Evolutionary conservation across 2,329 filamentous ascomycete species (phyloP).

Genomic region (Neopestalotiopsis sp.): DNA sequence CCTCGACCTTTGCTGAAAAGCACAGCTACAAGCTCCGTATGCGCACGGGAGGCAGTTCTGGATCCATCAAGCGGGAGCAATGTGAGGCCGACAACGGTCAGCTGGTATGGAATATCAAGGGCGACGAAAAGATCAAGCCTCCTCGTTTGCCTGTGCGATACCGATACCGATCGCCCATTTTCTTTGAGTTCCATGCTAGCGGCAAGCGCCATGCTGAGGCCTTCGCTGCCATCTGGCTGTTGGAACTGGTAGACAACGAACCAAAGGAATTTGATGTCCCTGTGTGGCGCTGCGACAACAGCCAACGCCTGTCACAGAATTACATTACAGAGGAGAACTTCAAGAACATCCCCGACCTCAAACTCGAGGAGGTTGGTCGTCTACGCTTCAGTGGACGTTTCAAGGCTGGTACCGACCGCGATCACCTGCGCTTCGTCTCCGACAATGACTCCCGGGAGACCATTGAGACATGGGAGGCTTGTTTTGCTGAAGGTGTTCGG

Average conservation of each 20-base stretch:
- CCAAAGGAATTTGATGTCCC: slow-evolving; percentile 82
- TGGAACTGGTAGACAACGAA: slow-evolving; percentile 82
- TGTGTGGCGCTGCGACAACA: slow-evolving; percentile 82
- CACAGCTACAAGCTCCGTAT: slow-evolving; percentile 77
- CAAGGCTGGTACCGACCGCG: slow-evolving; percentile 87
- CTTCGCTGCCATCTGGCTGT: slow-evolving; percentile 84
- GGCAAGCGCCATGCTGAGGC: slow-evolving; percentile 74
- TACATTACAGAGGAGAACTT: slow-evolving; percentile 86
- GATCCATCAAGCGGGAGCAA: slow-evolving; percentile 66
- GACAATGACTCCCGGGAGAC: slow-evolving; percentile 92
- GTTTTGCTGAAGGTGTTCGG: slow-evolving; percentile 84
- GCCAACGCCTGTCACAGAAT: slow-evolving; percentile 82
- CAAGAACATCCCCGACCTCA: slow-evolving; percentile 71
- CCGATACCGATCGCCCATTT: slow-evolving; percentile 86
- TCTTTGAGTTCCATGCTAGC: slow-evolving; percentile 80
- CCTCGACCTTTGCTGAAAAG: slow-evolving; percentile 58
- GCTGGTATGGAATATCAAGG: slow-evolving; percentile 55
- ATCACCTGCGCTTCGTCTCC: slow-evolving; percentile 81
- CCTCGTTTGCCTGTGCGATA: slow-evolving; percentile 86
- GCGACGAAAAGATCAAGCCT: slow-evolving; percentile 42
- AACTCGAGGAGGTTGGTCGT: slow-evolving; percentile 80
- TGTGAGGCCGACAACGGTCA: slow-evolving; percentile 66
- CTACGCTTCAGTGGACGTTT: slow-evolving; percentile 82
- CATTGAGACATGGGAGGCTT: slow-evolving; percentile 93
- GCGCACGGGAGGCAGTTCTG: slow-evolving; percentile 83